A percentile compares a stretch with the other conserved stretches of the same genome.
These are phyloP conservation scores for Lactarius trivialis DNA, from an alignment of 768 basidiomycete genomes.

Conservation along the genomic window DNA sequence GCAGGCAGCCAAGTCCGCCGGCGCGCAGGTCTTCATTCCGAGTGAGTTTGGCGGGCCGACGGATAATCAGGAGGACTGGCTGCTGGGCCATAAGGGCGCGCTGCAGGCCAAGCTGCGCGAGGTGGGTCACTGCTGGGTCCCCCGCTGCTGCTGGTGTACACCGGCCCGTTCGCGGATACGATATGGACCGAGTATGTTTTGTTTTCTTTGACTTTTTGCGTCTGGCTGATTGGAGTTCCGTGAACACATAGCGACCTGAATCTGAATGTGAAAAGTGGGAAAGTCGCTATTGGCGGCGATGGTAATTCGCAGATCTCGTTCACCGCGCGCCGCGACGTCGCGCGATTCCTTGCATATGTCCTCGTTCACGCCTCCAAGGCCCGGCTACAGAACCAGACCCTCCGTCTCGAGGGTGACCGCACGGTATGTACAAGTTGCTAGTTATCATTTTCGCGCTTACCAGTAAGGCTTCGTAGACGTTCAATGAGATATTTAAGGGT, in stretches of 20 bases:
- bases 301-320: constrained; percentile 21
- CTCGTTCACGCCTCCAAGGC: constrained; percentile 19
- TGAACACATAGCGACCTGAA: neutral
- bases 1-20: constrained; percentile 21
- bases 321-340: constrained; percentile 22
- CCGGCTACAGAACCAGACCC: constrained; percentile 12
- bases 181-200: constrained; percentile 12
- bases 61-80: constrained; percentile 1
- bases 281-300: constrained; percentile 17
- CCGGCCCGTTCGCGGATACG: constrained; percentile 20
- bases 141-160: constrained; percentile 21
- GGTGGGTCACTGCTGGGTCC: constrained; percentile 20
- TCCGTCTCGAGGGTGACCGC: constrained; percentile 22
- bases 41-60: constrained; percentile 29
- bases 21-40: constrained; percentile 20
- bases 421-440: constrained; percentile 5
- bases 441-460: neutral
- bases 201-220: neutral
- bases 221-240: neutral
- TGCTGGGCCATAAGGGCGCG: constrained; percentile 7
- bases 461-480: constrained; percentile 3
- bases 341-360: constrained; percentile 22
- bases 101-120: constrained; percentile 16
- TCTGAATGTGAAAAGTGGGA: constrained; percentile 16
- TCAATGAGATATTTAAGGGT: constrained; percentile 22